These are phyloP conservation scores for Cynanchum wilfordii DNA, from an alignment of 257 asterid genomes.

Conservation along the genomic window DNA sequence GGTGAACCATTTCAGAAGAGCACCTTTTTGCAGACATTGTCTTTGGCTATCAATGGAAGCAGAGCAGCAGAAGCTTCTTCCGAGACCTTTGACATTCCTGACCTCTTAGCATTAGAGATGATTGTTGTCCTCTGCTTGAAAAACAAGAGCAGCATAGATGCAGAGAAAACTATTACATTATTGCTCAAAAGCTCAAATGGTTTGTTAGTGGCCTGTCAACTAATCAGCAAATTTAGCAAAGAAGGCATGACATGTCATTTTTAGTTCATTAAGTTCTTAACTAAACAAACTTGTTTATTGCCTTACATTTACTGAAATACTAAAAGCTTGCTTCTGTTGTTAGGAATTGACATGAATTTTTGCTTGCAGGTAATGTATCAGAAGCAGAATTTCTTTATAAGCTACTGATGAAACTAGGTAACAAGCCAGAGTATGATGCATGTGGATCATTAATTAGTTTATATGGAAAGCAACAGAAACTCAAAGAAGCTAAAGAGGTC, in stretches of 20 bases:
- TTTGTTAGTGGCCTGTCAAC: slow-evolving; percentile 49
- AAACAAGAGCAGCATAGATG: slow-evolving; percentile 34
- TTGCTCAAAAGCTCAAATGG: slow-evolving; percentile 58
- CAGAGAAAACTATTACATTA: slow-evolving; percentile 39
- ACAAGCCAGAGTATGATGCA: slow-evolving; percentile 53
- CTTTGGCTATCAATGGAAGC: slow-evolving; percentile 39
- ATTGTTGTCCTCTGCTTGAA: slow-evolving; percentile 52
- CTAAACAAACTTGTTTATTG: not conserved
- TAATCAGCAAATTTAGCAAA: slow-evolving; percentile 52
- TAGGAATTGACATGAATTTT: slow-evolving; percentile 15
- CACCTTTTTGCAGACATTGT: slow-evolving; percentile 39
- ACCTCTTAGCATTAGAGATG: slow-evolving; percentile 49
- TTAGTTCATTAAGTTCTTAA: not conserved
- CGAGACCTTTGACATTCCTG: slow-evolving; percentile 35
- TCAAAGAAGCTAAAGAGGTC: slow-evolving; percentile 49
- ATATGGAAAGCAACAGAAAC: slow-evolving; percentile 60
- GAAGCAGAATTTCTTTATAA: slow-evolving; percentile 53
- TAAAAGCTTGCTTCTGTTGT: not conserved
- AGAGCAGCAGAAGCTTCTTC: slow-evolving; percentile 26
- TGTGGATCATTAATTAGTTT: slow-evolving; percentile 59
- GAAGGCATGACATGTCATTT: slow-evolving; percentile 40
- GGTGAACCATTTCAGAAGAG: slow-evolving; percentile 32
- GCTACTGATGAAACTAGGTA: slow-evolving; percentile 46
- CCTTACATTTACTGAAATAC: slow-evolving; percentile 5
- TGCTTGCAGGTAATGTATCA: slow-evolving; percentile 54